Percentiles rank a stretch among this genome's conserved stretches.
Evolutionary conservation across 768 basidiomycete genomes (phyloP).

Genomic region (Suillus sp.): DNA sequence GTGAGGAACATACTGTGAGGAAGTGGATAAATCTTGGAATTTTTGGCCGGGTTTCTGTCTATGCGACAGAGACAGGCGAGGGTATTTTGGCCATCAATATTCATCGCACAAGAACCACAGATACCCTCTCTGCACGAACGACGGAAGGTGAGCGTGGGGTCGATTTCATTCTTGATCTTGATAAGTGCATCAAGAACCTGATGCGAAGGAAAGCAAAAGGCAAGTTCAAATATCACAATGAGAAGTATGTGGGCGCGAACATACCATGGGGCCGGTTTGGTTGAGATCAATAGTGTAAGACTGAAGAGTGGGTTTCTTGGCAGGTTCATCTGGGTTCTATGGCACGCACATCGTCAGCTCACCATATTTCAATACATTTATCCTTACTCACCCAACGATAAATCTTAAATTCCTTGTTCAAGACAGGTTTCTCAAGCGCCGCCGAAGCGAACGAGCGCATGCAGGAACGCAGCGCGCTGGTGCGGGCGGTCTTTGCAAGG

Average conservation of each 20-base stretch:
- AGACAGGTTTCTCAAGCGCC: constrained; percentile 62
- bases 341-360: not conserved
- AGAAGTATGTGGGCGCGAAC: constrained; percentile 18
- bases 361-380: not conserved
- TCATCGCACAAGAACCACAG: constrained; percentile 99
- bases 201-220: constrained; percentile 1
- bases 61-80: constrained; percentile 97
- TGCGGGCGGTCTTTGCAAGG: constrained; percentile 11
- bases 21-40: constrained; percentile 92
- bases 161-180: constrained; percentile 99
- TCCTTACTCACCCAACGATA: constrained; percentile 82
- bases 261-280: constrained; percentile 93
- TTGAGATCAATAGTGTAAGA: constrained; percentile 91
- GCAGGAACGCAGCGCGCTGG: constrained; percentile 17
- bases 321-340: constrained; percentile 93
- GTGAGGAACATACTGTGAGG: constrained; percentile 79
- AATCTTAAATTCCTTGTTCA: constrained; percentile 96
- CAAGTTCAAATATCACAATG: not conserved
- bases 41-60: constrained; percentile 69
- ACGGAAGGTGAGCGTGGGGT: constrained; percentile 96
- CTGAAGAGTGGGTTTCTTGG: constrained; percentile 88
- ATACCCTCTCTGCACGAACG: constrained; percentile 94
- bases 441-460: constrained; percentile 38
- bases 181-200: constrained; percentile 90
- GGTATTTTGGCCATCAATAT: constrained; percentile 97